These are phyloP conservation scores for Calonectria hongkongensis DNA, from an alignment of 2,329 filamentous ascomycete genomes.

Conservation along the genomic window DNA sequence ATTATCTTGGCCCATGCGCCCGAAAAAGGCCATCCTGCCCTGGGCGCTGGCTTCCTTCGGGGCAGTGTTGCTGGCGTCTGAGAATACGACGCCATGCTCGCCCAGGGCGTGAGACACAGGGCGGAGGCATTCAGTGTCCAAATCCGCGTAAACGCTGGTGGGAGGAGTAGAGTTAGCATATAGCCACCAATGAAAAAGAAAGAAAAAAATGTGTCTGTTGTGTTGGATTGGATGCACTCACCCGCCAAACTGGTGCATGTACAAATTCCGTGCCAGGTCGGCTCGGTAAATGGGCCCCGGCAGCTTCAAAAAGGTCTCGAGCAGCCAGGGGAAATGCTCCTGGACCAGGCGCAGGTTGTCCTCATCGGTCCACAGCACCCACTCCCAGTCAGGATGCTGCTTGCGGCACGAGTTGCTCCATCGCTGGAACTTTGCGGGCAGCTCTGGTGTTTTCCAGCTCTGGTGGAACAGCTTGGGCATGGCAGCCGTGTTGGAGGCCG, in stretches of 20 bases:
- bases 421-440: conserved; percentile 54
- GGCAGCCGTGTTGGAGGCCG: background rate
- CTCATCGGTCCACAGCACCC: conserved; percentile 61
- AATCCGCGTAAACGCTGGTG: conserved; percentile 46
- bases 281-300: conserved; percentile 58
- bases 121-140: conserved; percentile 57
- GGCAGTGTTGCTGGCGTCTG: background rate
- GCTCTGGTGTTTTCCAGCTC: conserved; percentile 52
- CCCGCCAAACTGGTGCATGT: conserved; percentile 62
- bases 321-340: conserved; percentile 57
- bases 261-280: conserved; percentile 58
- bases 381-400: conserved; percentile 59
- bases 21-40: conserved; percentile 53
- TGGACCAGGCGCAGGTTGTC: conserved; percentile 59
- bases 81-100: conserved; percentile 45
- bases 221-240: conserved; percentile 33
- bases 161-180: background rate
- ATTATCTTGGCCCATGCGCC: conserved; percentile 57
- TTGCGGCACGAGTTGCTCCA: conserved; percentile 58
- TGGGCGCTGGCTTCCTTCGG: background rate
- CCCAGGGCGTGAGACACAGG: conserved; percentile 51
- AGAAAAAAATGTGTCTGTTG: too few species aligned
- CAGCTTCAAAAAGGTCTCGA: conserved; percentile 54
- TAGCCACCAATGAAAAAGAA: too few species aligned
- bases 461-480: conserved; percentile 63